Percentiles rank a stretch among this genome's conserved stretches.
These are phyloP conservation scores for Helotiales sp. DNA, from an alignment of 2,329 filamentous ascomycete genomes.

Conservation along the genomic window DNA sequence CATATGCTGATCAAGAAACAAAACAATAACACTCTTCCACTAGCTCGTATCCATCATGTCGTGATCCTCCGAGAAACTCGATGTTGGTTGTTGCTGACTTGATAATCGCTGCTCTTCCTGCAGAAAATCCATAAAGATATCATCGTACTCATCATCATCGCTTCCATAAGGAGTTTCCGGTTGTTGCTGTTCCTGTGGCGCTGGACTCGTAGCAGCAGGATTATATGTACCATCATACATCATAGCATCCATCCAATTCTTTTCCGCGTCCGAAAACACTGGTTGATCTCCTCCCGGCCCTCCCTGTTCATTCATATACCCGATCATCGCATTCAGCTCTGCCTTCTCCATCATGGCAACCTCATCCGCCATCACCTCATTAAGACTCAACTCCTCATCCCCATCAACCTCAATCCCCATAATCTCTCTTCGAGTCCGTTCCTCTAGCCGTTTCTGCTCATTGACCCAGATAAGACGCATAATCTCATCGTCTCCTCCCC, in stretches of 20 bases:
- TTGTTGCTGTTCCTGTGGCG: constrained; percentile 6
- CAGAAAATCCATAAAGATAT: constrained; percentile 65
- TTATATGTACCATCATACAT: neutral
- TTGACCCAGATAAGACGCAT: constrained; percentile 41
- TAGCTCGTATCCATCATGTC: constrained; percentile 35
- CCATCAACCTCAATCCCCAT: constrained; percentile 22
- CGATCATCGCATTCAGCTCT: constrained; percentile 58
- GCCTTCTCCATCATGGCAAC: constrained; percentile 52
- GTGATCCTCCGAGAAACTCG: constrained; percentile 28
- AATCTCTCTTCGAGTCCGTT: constrained; percentile 33
- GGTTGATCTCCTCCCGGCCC: neutral
- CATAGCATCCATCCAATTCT: neutral
- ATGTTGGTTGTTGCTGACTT: constrained; percentile 24
- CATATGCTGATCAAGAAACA: constrained; percentile 11
- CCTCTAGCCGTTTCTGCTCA: constrained; percentile 38
- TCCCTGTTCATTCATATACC: constrained; percentile 36
- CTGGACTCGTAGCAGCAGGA: neutral
- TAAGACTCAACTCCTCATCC: constrained; percentile 27
- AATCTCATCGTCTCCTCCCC: constrained; percentile 56
- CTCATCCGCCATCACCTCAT: constrained; percentile 49
- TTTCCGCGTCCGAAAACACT: neutral
- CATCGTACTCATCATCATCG: constrained; percentile 63
- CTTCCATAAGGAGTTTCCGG: constrained; percentile 31
- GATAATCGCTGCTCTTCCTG: constrained; percentile 41
- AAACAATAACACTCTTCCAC: neutral